Conservation (phyloP, 179 eudicot species). For the Patellifolia procumbens region DNA sequence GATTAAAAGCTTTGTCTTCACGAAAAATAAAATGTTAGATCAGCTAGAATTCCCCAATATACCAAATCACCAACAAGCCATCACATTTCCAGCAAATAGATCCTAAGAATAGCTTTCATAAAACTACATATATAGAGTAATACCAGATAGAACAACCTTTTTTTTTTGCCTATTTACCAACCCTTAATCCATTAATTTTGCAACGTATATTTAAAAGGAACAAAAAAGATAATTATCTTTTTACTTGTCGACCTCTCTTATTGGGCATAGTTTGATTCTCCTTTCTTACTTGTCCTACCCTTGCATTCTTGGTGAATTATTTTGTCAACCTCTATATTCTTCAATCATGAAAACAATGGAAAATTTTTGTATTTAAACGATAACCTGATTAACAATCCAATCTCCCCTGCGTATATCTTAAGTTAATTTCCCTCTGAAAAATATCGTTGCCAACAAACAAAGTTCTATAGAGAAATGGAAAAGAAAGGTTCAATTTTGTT, state of each 20-base stretch:
- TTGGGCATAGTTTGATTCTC: conserved; percentile 15
- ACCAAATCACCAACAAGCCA: too few relatives aligned
- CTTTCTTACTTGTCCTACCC: conserved; percentile 1
- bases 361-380: background rate
- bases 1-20: too few relatives aligned
- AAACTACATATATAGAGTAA: background rate
- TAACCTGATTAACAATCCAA: conserved; percentile 3
- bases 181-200: conserved; percentile 16
- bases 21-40: too few relatives aligned
- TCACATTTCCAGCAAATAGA: too few relatives aligned
- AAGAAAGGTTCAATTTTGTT: conserved; percentile 55
- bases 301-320: background rate
- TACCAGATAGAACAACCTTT: background rate
- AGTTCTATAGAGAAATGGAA: too few relatives aligned
- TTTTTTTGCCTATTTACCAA: conserved; percentile 1
- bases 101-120: conserved; percentile 23
- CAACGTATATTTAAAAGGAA: background rate
- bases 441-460: too few relatives aligned
- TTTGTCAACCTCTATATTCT: background rate
- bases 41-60: too few relatives aligned
- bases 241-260: conserved; percentile 11
- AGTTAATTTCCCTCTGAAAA: too few relatives aligned
- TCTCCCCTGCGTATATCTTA: too few relatives aligned
- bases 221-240: background rate
- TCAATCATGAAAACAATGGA: background rate